Conservation (phyloP, 768 basidiomycete species). For the Suillus weaverae region DNA sequence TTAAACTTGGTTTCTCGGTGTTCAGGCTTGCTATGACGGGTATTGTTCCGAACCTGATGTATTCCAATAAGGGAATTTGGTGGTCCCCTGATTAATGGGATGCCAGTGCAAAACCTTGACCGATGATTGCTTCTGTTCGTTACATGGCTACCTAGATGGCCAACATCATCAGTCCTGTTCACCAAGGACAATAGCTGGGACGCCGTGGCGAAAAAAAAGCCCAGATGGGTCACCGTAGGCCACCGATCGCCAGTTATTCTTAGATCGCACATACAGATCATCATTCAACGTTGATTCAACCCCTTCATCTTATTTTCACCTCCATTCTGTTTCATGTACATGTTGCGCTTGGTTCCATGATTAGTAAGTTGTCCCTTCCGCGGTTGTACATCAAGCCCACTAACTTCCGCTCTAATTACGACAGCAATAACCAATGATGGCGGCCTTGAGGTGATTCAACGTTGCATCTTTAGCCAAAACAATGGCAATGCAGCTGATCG, state of each 20-base stretch:
- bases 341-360: neutral
- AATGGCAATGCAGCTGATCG: slow-evolving; percentile 17
- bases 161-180: neutral
- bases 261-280: neutral
- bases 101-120: neutral
- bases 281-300: neutral
- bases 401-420: slow-evolving; percentile 32
- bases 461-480: slow-evolving; percentile 13
- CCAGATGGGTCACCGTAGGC: neutral
- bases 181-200: neutral
- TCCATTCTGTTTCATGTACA: neutral
- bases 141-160: no score
- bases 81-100: neutral
- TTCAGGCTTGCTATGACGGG: neutral
- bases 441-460: slow-evolving; percentile 9
- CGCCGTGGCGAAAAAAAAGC: neutral
- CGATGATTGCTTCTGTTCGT: neutral
- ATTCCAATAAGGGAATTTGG: neutral
- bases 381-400: slow-evolving; percentile 7
- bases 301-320: neutral
- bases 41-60: neutral
- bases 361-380: neutral
- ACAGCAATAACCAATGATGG: slow-evolving; percentile 14
- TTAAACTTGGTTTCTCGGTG: neutral
- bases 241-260: neutral